These are phyloP conservation scores for Xylaria polymorpha DNA, from an alignment of 2,329 filamentous ascomycete genomes.

Conservation along the genomic window DNA sequence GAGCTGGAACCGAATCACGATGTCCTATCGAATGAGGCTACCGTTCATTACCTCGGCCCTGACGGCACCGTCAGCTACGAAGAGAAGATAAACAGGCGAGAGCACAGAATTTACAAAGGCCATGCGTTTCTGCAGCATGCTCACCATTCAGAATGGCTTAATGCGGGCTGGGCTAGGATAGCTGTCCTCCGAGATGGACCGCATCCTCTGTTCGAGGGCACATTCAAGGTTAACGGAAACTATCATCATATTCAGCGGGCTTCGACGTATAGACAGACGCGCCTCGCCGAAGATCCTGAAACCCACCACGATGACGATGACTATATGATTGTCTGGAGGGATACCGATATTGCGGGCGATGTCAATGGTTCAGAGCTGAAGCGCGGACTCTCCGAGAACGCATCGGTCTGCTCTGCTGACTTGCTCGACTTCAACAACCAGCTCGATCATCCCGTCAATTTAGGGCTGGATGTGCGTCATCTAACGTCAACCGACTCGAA, in stretches of 20 bases:
- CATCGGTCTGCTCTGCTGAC: constrained; percentile 75
- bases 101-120: constrained; percentile 88
- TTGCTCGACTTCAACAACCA: constrained; percentile 82
- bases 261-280: constrained; percentile 78
- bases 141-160: constrained; percentile 74
- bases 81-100: constrained; percentile 77
- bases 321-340: constrained; percentile 90
- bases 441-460: constrained; percentile 75
- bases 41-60: constrained; percentile 75
- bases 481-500: constrained; percentile 72
- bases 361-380: constrained; percentile 69
- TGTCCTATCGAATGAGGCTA: constrained; percentile 80
- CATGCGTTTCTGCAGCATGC: constrained; percentile 75
- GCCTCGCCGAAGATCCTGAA: constrained; percentile 76
- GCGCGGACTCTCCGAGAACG: constrained; percentile 59
- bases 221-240: constrained; percentile 82
- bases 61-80: constrained; percentile 75
- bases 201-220: constrained; percentile 87
- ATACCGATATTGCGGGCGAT: constrained; percentile 78
- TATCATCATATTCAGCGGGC: constrained; percentile 88
- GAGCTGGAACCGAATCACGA: constrained; percentile 91
- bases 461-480: constrained; percentile 60
- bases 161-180: constrained; percentile 88
- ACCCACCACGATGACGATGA: constrained; percentile 69
- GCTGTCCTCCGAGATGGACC: constrained; percentile 80